Evolutionary conservation across 257 asterid genomes (phyloP), one percentile per base, ranked within the genome.

Genomic region (Solanum habrochaites): DNA sequence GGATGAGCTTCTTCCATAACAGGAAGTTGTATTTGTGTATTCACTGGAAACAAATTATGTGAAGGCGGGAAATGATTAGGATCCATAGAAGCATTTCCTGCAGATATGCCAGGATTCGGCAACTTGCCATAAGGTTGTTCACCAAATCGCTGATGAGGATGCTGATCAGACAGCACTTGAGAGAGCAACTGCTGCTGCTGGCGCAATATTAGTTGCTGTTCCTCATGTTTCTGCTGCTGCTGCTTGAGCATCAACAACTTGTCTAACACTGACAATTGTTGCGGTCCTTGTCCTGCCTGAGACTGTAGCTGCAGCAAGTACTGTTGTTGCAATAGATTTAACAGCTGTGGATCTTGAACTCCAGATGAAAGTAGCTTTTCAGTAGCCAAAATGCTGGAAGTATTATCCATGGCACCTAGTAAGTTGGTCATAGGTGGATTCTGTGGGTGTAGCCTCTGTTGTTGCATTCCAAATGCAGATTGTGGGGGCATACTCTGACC

Each of bases 131-230:
- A 89, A 60, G 96, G 88, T 58, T 86, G 85, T 42, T 95, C 96
- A 52, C 93, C 93, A 56, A 92, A 62, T 52, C 89, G 93, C 89
- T 91, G 96, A 64, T 89, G 93, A 64, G 91, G 89, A 78, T 92
- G 94, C 56, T 90, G 95, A 88, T 93, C 98, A 74, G 94, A 90
- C 31, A 95, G 92, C 83, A 93, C 88, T 66, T 94, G 95, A 2
- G 98, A 92, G 85, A 97, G 93, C 90, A 97, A 91, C 52, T 94
- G 98, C 56, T 96, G 99, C 88, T 96, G 99, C 89, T 93, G 98
- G 52, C 88, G 96, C 86, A 94, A 71, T 70, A 95, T 75, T 78
- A 86, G 93, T 56, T 92, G 98, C 85, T 92, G 94, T 89, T 97
- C 94, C 86, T 95, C 96, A 85, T 94, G 92, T 88, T 95, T 91